Evolutionary conservation across 148 eudicot species (phyloP).

Genomic region (Talinum fruticosum): DNA sequence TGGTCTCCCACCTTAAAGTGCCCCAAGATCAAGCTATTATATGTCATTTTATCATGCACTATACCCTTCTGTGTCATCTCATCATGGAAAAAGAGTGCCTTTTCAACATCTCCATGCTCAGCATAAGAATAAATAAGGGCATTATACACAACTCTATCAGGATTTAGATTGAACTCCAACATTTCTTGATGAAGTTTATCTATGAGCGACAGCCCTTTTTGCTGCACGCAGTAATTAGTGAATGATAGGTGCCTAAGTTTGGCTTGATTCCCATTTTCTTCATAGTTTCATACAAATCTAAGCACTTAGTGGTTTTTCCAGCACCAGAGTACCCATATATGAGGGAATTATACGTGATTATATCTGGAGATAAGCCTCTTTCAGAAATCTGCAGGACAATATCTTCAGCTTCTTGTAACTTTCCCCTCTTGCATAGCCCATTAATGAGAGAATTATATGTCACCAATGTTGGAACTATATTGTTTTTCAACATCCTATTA

Average conservation of each 20-base stretch:
- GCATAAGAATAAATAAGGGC: slow-evolving; percentile 54
- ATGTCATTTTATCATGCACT: slow-evolving; percentile 65
- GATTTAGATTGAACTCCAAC: slow-evolving; percentile 43
- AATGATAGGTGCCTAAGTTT: slow-evolving; percentile 59
- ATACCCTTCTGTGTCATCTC: slow-evolving; percentile 58
- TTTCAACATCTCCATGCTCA: slow-evolving; percentile 49
- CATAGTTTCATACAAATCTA: slow-evolving; percentile 59
- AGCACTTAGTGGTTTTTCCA: slow-evolving; percentile 44
- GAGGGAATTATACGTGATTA: slow-evolving; percentile 62
- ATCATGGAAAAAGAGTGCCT: slow-evolving; percentile 37
- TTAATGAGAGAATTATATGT: slow-evolving; percentile 71
- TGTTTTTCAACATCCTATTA: slow-evolving; percentile 53
- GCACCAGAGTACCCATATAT: slow-evolving; percentile 51
- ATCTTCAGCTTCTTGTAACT: slow-evolving; percentile 64
- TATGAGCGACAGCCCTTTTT: slow-evolving; percentile 31
- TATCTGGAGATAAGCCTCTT: slow-evolving; percentile 63
- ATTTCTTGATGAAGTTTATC: slow-evolving; percentile 59
- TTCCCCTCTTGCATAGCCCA: slow-evolving; percentile 69
- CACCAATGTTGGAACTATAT: slow-evolving; percentile 59
- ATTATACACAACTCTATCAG: slow-evolving; percentile 66
- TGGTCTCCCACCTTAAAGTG: slow-evolving; percentile 45
- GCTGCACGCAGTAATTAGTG: slow-evolving; percentile 40
- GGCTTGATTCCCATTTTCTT: slow-evolving; percentile 60
- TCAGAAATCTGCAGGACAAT: slow-evolving; percentile 36
- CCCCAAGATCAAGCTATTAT: slow-evolving; percentile 60